Evolutionary conservation across 768 basidiomycete genomes (phyloP), one percentile per base, ranked within the genome.

Genomic region (Boletus subparvulus): DNA sequence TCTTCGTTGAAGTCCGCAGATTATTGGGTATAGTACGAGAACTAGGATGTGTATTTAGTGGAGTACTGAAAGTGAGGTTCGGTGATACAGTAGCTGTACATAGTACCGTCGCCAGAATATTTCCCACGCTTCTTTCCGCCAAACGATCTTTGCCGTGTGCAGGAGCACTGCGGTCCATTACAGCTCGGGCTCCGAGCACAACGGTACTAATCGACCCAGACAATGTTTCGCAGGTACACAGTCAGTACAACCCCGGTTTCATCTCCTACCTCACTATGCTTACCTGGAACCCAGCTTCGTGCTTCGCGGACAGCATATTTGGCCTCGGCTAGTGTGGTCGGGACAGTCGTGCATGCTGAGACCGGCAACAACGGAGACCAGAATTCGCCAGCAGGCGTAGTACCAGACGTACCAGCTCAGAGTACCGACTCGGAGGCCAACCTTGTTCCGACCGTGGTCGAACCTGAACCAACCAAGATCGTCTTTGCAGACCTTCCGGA

Each of bases 181-280:
- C 30, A 52, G 37, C 41, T 26, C 32, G 43, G 47, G 21, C 24
- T 30, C 26, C 19, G 50, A 63, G 46, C 46, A 47, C 50, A 21
- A 48, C 32, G 24, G 46, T 39, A 21, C 28, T 12, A 13, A 19
- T 24, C 47, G 48, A 44, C 39, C 5, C 4, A 37, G 30, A 56
- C 30, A 3, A 68, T 69, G 68, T 65, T 69, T 63, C 60, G 68
- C 52, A 56, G 66, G 54, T 60, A 68, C 28, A 56, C 61, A 37
- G 68, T 69, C 37, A 60, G 68, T 63, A 33, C 1, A 57, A 39
- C 3, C 16, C 13, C 1, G 2, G 17, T 54, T 35, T 13, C 8
- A 6, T 21, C 6, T 28, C 12, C 11, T 28, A 6, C 41, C 3
- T 36, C 19, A 36, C 3, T 17, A 0, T 49, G 17, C 52, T 54